Evolutionary conservation across 2,329 filamentous ascomycete species (phyloP), one percentile per base, ranked within the genome.

Genomic region (Teratosphaeria zuluensis): DNA sequence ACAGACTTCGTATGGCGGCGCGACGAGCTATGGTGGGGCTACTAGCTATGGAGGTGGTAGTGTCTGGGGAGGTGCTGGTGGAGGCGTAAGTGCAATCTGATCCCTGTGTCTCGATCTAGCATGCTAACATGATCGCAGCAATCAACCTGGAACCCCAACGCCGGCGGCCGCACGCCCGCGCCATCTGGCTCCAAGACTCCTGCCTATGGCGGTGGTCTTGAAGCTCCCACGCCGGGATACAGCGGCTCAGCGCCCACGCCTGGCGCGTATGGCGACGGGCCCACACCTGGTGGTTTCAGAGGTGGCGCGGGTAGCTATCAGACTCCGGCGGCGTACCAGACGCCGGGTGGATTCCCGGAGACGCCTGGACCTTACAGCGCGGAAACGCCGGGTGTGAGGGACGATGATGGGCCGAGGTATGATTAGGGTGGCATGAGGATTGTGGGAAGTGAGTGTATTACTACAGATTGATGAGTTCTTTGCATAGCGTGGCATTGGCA

Each of bases 141-240:
- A 61, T 70, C 70, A 9, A 70, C 72, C 2, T 75, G 72, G 72
- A 72, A 71, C 60, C 66, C 73, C 42, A 72, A 70, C 57, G 62
- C 59, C 32, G 67, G 67, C 31, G 66, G 66, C 51, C 68, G 72
- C 38, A 75, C 74, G 38, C 87, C 90, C 1, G 88, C 83, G 80
- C 57, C 80, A 81, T 33, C 73, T 58, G 86, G 87, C 7, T 86
- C 84, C n/a, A 87, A 92, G 72, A 95, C 90, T 0, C 91, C 91
- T 2, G 86, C 84, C 1, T 91, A 88, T 28, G 69, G 68, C 21
- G 19, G 42, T n/a, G 64, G 67, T 0, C 90, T 88, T 65, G 89
- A 92, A 65, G 87, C 86, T 3, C 87, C 86, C 16, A 75, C 72
- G 6, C 73, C 73, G 9, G 71, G 71, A 42, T 74, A 69, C 55